phyloP scores from a whole-genome alignment of 805 yeast genomes.

The Cyberlindnera xylosilytica region DNA sequence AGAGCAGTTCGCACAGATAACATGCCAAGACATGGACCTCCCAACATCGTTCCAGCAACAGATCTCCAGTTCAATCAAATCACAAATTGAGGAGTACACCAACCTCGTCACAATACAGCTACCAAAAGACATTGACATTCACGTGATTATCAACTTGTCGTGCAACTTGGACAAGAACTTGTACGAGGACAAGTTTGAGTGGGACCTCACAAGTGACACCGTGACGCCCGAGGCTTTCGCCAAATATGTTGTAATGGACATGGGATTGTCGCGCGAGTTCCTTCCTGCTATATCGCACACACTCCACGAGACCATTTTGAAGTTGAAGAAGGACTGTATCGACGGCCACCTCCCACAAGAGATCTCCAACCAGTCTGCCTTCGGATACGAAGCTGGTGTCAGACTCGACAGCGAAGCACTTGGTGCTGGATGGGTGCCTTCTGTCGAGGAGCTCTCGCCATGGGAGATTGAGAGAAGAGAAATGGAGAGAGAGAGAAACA shows the following conservation, averaged over 20 bases:
- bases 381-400: conserved; percentile 60
- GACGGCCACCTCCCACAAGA: conserved; percentile 60
- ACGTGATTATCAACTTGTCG: conserved; percentile 76
- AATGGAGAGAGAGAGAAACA: conserved; percentile 88
- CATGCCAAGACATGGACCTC: conserved; percentile 82
- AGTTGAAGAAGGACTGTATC: conserved; percentile 76
- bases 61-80: conserved; percentile 67
- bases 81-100: conserved; percentile 76
- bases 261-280: conserved; percentile 84
- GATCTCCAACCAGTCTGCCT: conserved; percentile 56
- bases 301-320: conserved; percentile 72
- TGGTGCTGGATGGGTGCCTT: conserved; percentile 85
- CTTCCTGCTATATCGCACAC: conserved; percentile 87
- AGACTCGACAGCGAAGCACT: conserved; percentile 72
- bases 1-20: conserved; percentile 81
- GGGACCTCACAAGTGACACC: conserved; percentile 65
- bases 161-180: conserved; percentile 80
- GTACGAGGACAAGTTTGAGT: conserved; percentile 90
- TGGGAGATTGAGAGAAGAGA: conserved; percentile 95
- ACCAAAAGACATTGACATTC: conserved; percentile 63
- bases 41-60: conserved; percentile 60
- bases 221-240: conserved; percentile 79
- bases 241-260: conserved; percentile 70
- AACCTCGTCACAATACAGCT: conserved; percentile 61
- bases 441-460: conserved; percentile 78